Base-by-base conservation (phyloP, 768 basidiomycete species). In the Boletellus emodensis region DNA sequence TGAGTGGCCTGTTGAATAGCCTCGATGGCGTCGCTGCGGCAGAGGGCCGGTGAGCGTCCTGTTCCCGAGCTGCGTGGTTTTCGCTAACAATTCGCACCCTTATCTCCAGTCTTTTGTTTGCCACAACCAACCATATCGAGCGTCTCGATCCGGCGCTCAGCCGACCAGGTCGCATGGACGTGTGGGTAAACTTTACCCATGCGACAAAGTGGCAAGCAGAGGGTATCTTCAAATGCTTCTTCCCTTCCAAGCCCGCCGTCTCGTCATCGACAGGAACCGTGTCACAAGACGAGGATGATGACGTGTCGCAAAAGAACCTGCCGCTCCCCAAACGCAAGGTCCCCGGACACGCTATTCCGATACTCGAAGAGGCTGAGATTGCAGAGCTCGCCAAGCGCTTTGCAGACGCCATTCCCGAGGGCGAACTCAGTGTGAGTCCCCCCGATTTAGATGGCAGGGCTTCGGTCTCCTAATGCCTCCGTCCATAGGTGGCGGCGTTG, bases 111-210 rank as follows among this genome's bases (percentile, higher is more conserved):
- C 77, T 95, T 51, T 75, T 94, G 10, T 94, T 94, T 67, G 92
- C 91, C 46, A 93, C 90, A 7, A 93, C 90, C 12, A 96, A 96
- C 71, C 93, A 95, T 64, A 90, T 93, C 59, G 91, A 95, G 63
- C 85, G 90, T 40, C 78, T 96, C 32, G 93, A 96, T 68, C 91
- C 87, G 43, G 90, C 91, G 4, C 77, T 94, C 33, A 88, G 83
- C 65, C 81, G 90, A 18, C 88, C 92, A 26, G 93, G 93, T 51
- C 87, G 89, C 40, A 90, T 91, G 87, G 91, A 92, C 60, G 85
- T 94, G 14, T 92, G 90, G 90, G 79, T 94, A 36, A 90, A 91
- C 72, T 93, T 93, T 70, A 85, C 86, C 45, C 85, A 93, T 61
- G 90, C 90, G 6, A 90, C 88, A 8, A 92, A 90, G 67, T 92